A percentile compares a stretch with the other conserved stretches of the same genome.
phyloP scores from a whole-genome alignment of 352 stramenopile genomes.

The Phytophthora hibernalis region DNA sequence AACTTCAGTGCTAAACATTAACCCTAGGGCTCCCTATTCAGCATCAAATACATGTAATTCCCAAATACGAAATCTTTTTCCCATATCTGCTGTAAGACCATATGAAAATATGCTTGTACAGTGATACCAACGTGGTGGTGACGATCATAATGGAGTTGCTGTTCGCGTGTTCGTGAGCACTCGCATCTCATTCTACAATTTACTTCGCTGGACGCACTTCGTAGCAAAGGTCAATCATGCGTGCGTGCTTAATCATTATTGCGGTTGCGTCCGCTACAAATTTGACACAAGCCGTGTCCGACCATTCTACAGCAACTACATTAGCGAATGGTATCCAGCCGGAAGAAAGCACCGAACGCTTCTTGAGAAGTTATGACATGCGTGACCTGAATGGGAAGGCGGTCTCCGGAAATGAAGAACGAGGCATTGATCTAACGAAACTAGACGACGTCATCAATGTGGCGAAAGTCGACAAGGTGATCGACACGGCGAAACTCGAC shows the following conservation, averaged over 20 bases:
- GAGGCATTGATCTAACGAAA: neutral
- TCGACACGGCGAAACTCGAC: neutral
- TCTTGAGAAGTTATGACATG: constrained; percentile 5
- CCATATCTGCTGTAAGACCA: too few species aligned
- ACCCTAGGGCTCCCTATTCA: too few species aligned
- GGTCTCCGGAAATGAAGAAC: constrained; percentile 6
- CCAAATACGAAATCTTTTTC: too few species aligned
- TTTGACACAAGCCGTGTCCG: neutral
- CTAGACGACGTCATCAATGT: constrained; percentile 7
- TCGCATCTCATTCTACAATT: neutral
- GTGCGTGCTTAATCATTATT: neutral
- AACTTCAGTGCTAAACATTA: too few species aligned
- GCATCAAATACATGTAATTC: too few species aligned
- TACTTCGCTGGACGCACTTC: neutral
- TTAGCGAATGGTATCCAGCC: neutral
- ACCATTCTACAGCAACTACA: neutral
- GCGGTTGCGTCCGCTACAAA: neutral
- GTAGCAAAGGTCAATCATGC: neutral
- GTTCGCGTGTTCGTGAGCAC: neutral
- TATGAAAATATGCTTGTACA: too few species aligned
- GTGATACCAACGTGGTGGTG: too few species aligned
- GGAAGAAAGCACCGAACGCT: neutral
- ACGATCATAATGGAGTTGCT: too few species aligned
- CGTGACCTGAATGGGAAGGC: neutral
- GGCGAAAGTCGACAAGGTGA: constrained; percentile 2